These are phyloP conservation scores for Syzygium malaccense DNA, from an alignment of 441 rosid species.

Conservation along the genomic window DNA sequence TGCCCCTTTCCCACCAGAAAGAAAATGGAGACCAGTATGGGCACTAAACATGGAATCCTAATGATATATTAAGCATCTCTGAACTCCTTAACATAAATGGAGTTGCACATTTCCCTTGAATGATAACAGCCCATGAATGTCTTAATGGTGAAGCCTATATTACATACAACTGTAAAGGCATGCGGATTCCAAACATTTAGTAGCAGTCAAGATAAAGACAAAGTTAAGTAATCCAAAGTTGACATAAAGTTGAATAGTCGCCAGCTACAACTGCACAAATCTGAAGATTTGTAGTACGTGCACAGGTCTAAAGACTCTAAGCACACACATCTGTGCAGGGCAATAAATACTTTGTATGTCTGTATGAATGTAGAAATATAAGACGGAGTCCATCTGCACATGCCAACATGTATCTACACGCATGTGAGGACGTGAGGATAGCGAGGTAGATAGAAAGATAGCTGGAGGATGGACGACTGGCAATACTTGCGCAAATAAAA, in stretches of 20 bases:
- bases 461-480: not conserved
- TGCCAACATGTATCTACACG: not conserved
- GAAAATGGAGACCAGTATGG: not conserved
- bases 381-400: not conserved
- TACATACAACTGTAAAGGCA: not conserved
- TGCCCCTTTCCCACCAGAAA: not conserved
- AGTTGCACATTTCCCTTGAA: not conserved
- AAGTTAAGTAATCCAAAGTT: not conserved
- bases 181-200: not conserved
- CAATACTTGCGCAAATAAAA: not conserved
- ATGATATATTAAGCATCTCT: not conserved
- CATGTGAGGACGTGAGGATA: not conserved
- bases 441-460: not conserved
- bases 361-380: not conserved
- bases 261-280: not conserved
- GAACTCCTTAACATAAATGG: not conserved
- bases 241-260: not conserved
- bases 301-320: not conserved
- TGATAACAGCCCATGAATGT: not conserved
- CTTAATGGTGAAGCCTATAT: not conserved
- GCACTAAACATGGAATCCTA: not conserved
- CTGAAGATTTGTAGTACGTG: not conserved
- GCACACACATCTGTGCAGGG: not conserved
- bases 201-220: not conserved
- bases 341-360: not conserved